phyloP scores from a whole-genome alignment of 2,329 filamentous ascomycete genomes.

The Diaporthe velutina region DNA sequence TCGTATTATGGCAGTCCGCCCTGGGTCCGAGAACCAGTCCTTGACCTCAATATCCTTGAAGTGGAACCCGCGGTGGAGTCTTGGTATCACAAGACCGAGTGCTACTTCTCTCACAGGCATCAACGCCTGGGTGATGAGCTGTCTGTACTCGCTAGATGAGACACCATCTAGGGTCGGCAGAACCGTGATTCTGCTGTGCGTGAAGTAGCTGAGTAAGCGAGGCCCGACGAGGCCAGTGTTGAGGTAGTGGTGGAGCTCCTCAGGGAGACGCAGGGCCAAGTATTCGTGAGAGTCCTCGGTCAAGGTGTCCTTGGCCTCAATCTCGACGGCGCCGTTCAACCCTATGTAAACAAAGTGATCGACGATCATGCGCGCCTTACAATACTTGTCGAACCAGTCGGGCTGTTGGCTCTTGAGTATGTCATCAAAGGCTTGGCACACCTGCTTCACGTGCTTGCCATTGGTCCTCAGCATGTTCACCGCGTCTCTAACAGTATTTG shows the following conservation, averaged over 20 bases:
- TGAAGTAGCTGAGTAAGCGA: slow-evolving; percentile 84
- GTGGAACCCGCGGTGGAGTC: slow-evolving; percentile 85
- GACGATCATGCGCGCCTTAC: slow-evolving; percentile 85
- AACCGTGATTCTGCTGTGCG: slow-evolving; percentile 82
- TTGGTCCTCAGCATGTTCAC: slow-evolving; percentile 81
- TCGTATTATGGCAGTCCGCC: slow-evolving; percentile 74
- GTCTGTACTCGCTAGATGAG: slow-evolving; percentile 83
- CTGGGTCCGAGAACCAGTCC: slow-evolving; percentile 84
- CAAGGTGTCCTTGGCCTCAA: slow-evolving; percentile 78
- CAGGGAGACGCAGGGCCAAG: slow-evolving; percentile 88
- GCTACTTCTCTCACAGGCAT: slow-evolving; percentile 81
- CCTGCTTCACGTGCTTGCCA: slow-evolving; percentile 77
- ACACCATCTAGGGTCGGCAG: slow-evolving; percentile 89
- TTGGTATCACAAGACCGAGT: slow-evolving; percentile 81
- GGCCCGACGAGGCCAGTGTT: slow-evolving; percentile 85
- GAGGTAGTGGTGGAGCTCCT: slow-evolving; percentile 92
- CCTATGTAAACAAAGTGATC: slow-evolving; percentile 89
- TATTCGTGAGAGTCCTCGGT: slow-evolving; percentile 91
- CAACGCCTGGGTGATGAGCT: slow-evolving; percentile 81
- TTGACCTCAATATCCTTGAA: slow-evolving; percentile 82
- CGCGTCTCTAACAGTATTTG: slow-evolving; percentile 77
- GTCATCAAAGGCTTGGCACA: slow-evolving; percentile 85
- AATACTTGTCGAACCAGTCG: slow-evolving; percentile 87
- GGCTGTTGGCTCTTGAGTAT: slow-evolving; percentile 78
- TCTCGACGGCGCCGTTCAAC: slow-evolving; percentile 80